Percentiles rank a stretch among this genome's conserved stretches.
Evolutionary conservation across 2,329 filamentous ascomycete species (phyloP).

Genomic region (Cladosporium sphaerospermum): DNA sequence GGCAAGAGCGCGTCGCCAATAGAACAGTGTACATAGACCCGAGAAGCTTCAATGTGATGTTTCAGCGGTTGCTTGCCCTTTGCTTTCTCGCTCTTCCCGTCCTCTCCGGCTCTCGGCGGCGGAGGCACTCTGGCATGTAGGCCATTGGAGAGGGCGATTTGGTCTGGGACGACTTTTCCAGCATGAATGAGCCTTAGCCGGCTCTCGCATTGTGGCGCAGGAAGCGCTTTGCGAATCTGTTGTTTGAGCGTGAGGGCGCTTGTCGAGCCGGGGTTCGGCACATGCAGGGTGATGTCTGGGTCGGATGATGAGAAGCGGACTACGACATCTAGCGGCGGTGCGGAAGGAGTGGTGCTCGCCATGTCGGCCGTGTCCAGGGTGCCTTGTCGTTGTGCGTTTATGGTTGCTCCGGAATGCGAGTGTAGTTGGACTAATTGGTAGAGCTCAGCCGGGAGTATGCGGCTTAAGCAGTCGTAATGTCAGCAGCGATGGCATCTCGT

Average conservation of each 20-base stretch:
- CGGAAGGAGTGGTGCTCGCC: neutral
- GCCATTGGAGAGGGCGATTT: constrained; percentile 59
- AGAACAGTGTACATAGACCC: constrained; percentile 89
- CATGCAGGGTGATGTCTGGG: constrained; percentile 74
- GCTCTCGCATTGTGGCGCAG: constrained; percentile 54
- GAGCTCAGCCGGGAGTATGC: neutral
- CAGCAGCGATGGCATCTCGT: neutral
- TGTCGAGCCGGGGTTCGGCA: constrained; percentile 60
- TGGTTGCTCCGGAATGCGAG: neutral
- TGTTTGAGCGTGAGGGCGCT: constrained; percentile 76
- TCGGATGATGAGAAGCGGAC: constrained; percentile 85
- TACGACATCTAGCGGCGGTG: constrained; percentile 57
- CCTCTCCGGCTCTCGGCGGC: constrained; percentile 32
- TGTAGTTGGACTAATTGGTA: neutral
- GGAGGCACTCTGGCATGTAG: constrained; percentile 59
- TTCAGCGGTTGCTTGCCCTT: constrained; percentile 64
- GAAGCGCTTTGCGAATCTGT: constrained; percentile 67
- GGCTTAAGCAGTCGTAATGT: neutral
- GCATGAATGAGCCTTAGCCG: constrained; percentile 85
- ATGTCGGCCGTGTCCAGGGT: neutral
- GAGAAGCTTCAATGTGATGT: constrained; percentile 34
- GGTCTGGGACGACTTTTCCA: constrained; percentile 77
- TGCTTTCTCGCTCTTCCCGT: constrained; percentile 31
- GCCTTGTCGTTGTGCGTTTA: neutral
- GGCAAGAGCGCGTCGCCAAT: constrained; percentile 67